Conservation (phyloP, 2,329 filamentous ascomycete genomes). For the Cordyceps farinosa region DNA sequence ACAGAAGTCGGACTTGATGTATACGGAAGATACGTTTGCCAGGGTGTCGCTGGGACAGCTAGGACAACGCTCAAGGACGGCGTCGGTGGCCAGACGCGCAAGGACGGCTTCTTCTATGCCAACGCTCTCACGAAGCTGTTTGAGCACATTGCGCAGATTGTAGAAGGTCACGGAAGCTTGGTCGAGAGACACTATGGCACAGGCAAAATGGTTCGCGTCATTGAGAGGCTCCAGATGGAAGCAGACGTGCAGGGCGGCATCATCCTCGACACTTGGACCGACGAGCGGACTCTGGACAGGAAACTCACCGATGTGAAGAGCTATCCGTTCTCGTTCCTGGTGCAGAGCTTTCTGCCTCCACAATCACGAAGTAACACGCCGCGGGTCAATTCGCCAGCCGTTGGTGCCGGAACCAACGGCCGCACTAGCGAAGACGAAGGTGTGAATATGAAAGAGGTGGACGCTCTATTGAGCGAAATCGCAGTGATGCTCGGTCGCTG, state of each 20-base stretch:
- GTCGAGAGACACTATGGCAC: conserved; percentile 92
- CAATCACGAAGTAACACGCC: conserved; percentile 63
- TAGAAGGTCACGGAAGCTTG: conserved; percentile 84
- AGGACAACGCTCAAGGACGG: conserved; percentile 74
- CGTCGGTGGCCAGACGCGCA: conserved; percentile 44
- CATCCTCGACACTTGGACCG: conserved; percentile 90
- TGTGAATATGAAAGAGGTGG: conserved; percentile 95
- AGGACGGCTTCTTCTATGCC: conserved; percentile 86
- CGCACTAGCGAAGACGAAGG: conserved; percentile 80
- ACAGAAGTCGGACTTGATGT: conserved; percentile 88
- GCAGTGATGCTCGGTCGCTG: conserved; percentile 89
- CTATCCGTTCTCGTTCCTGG: conserved; percentile 94
- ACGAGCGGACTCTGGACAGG: conserved; percentile 79
- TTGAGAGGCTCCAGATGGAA: conserved; percentile 88
- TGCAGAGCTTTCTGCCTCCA: conserved; percentile 82
- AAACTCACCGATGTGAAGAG: conserved; percentile 94
- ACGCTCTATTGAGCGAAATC: conserved; percentile 81
- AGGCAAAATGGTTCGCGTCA: conserved; percentile 91
- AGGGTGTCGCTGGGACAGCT: conserved; percentile 83
- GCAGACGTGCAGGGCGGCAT: conserved; percentile 96
- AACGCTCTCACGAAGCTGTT: conserved; percentile 88
- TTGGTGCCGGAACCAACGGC: conserved; percentile 49
- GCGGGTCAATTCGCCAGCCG: conserved; percentile 72
- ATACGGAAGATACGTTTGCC: conserved; percentile 93
- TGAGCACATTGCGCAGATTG: conserved; percentile 95